These are phyloP conservation scores for Leccinellum rugosiceps DNA, from an alignment of 768 basidiomycete genomes.

Conservation along the genomic window DNA sequence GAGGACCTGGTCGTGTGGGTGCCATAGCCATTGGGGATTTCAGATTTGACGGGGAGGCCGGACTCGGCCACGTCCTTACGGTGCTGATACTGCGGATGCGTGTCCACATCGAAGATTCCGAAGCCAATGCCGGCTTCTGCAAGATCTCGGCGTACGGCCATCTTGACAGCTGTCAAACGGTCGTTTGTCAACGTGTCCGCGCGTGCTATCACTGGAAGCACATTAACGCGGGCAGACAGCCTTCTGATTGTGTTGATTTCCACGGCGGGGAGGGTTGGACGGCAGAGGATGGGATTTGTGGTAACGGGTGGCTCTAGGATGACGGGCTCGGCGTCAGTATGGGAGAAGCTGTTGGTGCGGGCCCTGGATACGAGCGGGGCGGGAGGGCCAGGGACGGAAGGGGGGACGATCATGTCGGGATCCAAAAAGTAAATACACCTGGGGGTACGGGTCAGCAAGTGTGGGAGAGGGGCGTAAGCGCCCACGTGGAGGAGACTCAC, in stretches of 20 bases:
- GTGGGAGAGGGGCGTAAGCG: constrained; percentile 23
- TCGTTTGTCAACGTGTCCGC: constrained; percentile 82
- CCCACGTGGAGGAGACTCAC: constrained; percentile 43
- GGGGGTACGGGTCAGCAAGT: constrained; percentile 19
- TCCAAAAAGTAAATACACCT: constrained; percentile 88
- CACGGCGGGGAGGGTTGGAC: constrained; percentile 61
- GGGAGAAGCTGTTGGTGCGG: constrained; percentile 69
- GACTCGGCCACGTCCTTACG: constrained; percentile 43
- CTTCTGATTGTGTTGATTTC: constrained; percentile 80
- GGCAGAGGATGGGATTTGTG: constrained; percentile 64
- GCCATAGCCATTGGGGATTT: constrained; percentile 51
- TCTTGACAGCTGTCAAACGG: constrained; percentile 73
- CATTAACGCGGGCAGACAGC: constrained; percentile 79
- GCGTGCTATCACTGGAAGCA: constrained; percentile 80
- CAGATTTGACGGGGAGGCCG: constrained; percentile 43
- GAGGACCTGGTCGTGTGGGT: constrained; percentile 49
- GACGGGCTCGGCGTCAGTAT: constrained; percentile 69
- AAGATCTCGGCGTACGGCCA: constrained; percentile 76
- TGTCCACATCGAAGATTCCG: constrained; percentile 83
- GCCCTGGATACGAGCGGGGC: constrained; percentile 65
- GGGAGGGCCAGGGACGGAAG: constrained; percentile 61
- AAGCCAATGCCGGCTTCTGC: constrained; percentile 85
- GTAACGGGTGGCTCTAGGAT: constrained; percentile 79
- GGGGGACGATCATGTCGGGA: constrained; percentile 77
- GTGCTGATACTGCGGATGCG: constrained; percentile 45